Base-by-base conservation (phyloP, 148 eudicot genomes). In the Rhododendron henanense region DNA sequence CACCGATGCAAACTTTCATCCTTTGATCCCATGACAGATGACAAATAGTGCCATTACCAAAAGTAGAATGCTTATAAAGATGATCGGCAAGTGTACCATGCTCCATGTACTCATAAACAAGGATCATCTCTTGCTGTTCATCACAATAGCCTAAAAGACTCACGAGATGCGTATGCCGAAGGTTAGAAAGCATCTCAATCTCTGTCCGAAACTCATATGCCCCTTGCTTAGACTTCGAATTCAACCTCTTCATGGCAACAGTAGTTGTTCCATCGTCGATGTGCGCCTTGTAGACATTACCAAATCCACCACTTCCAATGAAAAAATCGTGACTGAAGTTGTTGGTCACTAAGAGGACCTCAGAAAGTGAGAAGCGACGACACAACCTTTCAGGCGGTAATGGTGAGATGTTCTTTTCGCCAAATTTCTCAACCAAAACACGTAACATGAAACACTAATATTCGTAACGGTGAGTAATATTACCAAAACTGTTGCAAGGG, bases 121-220 rank as follows among this genome's bases (percentile, higher is more conserved):
- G 28, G 28, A 28, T 28, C 28, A 28, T 28, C 28, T 28, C 28
- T 0, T 28, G 28, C 28, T 0, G 28, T 28, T 28, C 28, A 28
- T 28, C 83, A 65, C 92, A 89, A 33, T 90, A 90, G 45, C 92
- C 92, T 53, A 89, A 86, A n/a, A 90, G 77, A 81, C 88, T 87
- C 35, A 91, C 86, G 1, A 91, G 90, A 69, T 85, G 84, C 14
- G 7, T 23, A 35, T 85, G 87, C 25, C 84, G 79, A 73, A 85
- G 79, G 33, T 76, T 76, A 45, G 79, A 76, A 39, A 85, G 79
- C 84, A 50, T 80, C 19, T 85, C 78, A 63, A 63, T 63, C 28
- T 63, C 31, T 2, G 31, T 9, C 71, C 31, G 10, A 63, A 63
- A 63, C 71, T 63, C 71, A 9, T 23, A 1, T 63, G 71, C 3